A percentile compares a stretch with the other conserved stretches of the same genome.
Evolutionary conservation across 495 filamentous ascomycete species (phyloP).

Genomic region (Xylaria longipes): DNA sequence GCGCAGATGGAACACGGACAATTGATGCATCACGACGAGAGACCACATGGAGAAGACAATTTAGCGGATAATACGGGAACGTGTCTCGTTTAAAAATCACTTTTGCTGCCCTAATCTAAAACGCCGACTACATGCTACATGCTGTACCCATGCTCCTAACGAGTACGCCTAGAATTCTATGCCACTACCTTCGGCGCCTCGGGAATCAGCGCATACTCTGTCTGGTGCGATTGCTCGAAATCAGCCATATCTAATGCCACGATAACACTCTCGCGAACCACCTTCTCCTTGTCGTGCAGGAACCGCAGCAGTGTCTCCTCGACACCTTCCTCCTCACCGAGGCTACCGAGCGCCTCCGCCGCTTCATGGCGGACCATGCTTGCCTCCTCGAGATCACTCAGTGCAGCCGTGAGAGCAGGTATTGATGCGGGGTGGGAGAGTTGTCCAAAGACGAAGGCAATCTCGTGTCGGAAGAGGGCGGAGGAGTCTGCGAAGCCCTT

Average conservation of each 20-base stretch:
- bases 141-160: slow-evolving; percentile 26
- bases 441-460: slow-evolving; percentile 98
- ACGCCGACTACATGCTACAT: slow-evolving; percentile 37
- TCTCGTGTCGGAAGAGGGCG: slow-evolving; percentile 96
- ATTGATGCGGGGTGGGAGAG: slow-evolving; percentile 95
- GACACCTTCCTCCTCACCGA: slow-evolving; percentile 92
- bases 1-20: slow-evolving; percentile 66
- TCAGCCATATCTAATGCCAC: slow-evolving; percentile 98
- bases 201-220: slow-evolving; percentile 90
- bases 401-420: slow-evolving; percentile 77
- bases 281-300: slow-evolving; percentile 85
- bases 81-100: slow-evolving; percentile 28
- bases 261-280: slow-evolving; percentile 92
- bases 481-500: slow-evolving; percentile 85
- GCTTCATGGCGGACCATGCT: slow-evolving; percentile 99
- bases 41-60: slow-evolving; percentile 15
- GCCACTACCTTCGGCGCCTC: slow-evolving; percentile 52
- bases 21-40: slow-evolving; percentile 46
- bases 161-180: slow-evolving; percentile 26
- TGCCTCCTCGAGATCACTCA: slow-evolving; percentile 79
- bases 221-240: slow-evolving; percentile 86
- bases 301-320: slow-evolving; percentile 84
- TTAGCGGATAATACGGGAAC: slow-evolving; percentile 7
- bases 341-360: slow-evolving; percentile 94
- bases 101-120: slow-evolving; percentile 36